Percentiles rank a stretch among this genome's conserved stretches.
Evolutionary conservation across 495 filamentous ascomycete genomes (phyloP).

Genomic region (Trichocladium antarcticum): DNA sequence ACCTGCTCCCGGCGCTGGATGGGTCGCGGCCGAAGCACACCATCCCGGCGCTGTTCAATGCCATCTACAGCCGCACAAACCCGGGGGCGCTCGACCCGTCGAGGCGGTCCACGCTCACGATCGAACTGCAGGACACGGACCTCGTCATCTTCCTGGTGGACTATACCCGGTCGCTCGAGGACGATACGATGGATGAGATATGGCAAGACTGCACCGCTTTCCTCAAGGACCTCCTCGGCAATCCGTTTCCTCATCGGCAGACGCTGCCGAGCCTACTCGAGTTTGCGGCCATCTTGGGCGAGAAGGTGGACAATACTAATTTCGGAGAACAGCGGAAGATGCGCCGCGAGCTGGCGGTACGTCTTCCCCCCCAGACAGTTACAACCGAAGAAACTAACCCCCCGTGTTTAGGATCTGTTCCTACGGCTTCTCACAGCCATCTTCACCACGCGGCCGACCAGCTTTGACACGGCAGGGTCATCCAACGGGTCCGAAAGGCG

Average conservation of each 20-base stretch:
- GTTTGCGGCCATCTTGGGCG: constrained; percentile 77
- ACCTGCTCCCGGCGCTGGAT: constrained; percentile 80
- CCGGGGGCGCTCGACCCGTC: constrained; percentile 65
- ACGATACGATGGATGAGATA: constrained; percentile 98
- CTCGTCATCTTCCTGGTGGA: constrained; percentile 79
- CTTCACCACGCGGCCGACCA: constrained; percentile 76
- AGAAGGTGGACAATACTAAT: constrained; percentile 94
- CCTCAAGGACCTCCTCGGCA: constrained; percentile 75
- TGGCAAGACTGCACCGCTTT: constrained; percentile 93
- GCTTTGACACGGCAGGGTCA: constrained; percentile 34
- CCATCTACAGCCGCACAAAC: constrained; percentile 88
- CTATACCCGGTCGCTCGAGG: constrained; percentile 80
- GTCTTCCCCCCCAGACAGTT: too few species aligned
- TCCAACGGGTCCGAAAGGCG: constrained; percentile 25
- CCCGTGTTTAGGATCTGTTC: constrained; percentile 77
- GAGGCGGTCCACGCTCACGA: constrained; percentile 77
- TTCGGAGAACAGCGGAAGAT: constrained; percentile 93
- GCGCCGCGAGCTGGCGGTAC: constrained; percentile 81
- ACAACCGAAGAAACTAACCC: too few species aligned
- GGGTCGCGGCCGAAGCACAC: constrained; percentile 85
- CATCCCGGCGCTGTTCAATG: constrained; percentile 93
- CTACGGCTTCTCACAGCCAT: constrained; percentile 76
- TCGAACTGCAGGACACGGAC: constrained; percentile 67
- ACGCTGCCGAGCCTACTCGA: constrained; percentile 78
- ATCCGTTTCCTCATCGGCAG: constrained; percentile 90